Evolutionary conservation across 805 yeast species (phyloP), one percentile per base, ranked within the genome.

Genomic region (Lipomyces spencermartinsiae): DNA sequence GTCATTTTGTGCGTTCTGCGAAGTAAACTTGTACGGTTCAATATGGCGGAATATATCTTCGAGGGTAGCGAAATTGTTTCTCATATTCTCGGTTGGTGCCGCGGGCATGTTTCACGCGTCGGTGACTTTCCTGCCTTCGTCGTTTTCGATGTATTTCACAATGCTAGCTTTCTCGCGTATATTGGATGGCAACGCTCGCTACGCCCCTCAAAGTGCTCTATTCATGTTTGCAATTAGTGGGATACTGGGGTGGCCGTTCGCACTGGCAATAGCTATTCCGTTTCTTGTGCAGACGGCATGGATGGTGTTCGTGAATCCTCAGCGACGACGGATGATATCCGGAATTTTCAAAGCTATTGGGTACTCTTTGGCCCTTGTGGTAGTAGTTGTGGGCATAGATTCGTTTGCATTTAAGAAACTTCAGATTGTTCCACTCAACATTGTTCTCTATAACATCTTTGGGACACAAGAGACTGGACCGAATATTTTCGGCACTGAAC

Each of bases 21-120:
- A 94, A 78, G 73, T 83, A 61, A 80, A 78, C 49, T 77, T 91
- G 43, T 85, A 79, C 71, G 71, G 73, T 9, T 79, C 87, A 0
- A 72, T 89, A 34, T 74, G 75, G 22, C 73, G 75, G 7, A 74
- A 75, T 62, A 75, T 82, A 70, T 76, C 83, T 51, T 35, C 71
- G 49, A 73, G 78, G 60, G 78, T 85, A 12, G 88, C 91, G 0
- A 81, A 80, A 62, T 84, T 89, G 84, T 93, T 87, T 80, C 73
- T 90, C 33, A 73, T 89, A n/a, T 85, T 89, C 71, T 85, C 87
- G 43, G 77, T 87, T 4, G 77, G 87, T 25, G 84, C 89, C 12
- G 89, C 97, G 0, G 98, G 97, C 0, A 87, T 92, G 89, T 86
- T 90, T 54, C 97, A 92, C 78, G 95, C 97, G 0, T 85, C 97